Evolutionary conservation across 441 rosid genomes (phyloP), one percentile per base, ranked within the genome.

Genomic region (Geranium incanum): DNA sequence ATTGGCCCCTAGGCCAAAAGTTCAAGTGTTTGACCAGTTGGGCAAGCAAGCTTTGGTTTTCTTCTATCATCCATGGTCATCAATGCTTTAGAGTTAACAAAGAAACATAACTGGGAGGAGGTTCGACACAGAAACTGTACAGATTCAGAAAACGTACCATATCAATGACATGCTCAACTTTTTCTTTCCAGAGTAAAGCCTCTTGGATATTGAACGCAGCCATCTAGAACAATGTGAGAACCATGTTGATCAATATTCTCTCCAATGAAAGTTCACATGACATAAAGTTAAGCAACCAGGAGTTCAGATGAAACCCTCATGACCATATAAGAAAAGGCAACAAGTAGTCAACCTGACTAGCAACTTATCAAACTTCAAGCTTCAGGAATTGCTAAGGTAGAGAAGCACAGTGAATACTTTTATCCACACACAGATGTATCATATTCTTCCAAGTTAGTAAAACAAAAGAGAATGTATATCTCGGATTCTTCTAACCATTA

Each of bases 151-250:
- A 71, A 79, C 73, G 74, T 7, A 95, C 99, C 97, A 86, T 96
- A 82, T 95, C 99, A 66, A 95, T 95, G 59, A 93, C 95, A 78
- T 75, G 75, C 84, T 93, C 97, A 71, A 93, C 84, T 75, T 89
- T 93, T 72, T 89, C 98, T 88, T 89, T 95, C 99, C 99, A 95
- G 45, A 83, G 79, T 64, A 91, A 79, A 70, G 90, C 97, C 83
- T 95, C 98, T 79, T 93, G 98, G 78, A 95, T 93, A 86, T 95
- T 95, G 85, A 95, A 95, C 72, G 99, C 99, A 71, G 99, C 97
- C 99, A 95, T 95, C 99, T 95, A 82, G 75, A 73, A 71, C 55
- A 81, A 78, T 15, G 13, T 50, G 15, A 50, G 4, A 12, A 50
- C 57, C 57, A 13, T 1, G 57, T 50, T 50, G 57, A 50, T 50